Base-by-base conservation (phyloP, 176 grass and related monocot genomes). In the Cenchrus fungigraminus region DNA sequence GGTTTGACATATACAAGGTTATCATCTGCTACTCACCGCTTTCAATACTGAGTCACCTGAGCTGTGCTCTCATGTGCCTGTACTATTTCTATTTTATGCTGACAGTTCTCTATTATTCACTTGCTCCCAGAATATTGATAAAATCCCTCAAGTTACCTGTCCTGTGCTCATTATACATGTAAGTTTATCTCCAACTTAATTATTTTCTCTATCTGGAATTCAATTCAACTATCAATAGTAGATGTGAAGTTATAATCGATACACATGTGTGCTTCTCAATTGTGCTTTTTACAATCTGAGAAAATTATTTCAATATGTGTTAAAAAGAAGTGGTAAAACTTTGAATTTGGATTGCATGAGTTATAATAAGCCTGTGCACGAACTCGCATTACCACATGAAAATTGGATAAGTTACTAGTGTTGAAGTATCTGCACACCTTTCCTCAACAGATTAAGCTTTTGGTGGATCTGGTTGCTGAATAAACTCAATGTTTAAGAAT, bases 1-100 rank as follows among this genome's bases (percentile, higher is more conserved):
- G 95, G 95, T 97, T 97, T 66, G 95, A 97, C 84, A 97, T 97
- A 74, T 97, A 97, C 73, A 97, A 97, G 95, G 95, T 97, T 79
- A 37, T 80, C n/a, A 32, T 75, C 83, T 76, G 45, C 40, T 69
- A 53, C 49, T 92, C 6, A 29, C 14, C 20, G 4, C 19, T 56
- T 57, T 82, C 34, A 45, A 57, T 58, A 46, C 68, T 76, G 50
- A 66, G 7, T 57, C 49, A 56, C 75, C 65, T 84, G 40, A 31
- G 56, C 15, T 86, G 8, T 57, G 57, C 56, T 17, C 17, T 45
- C 67, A 20, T 86, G 42, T 13, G 42, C 73, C 73, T 84, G 15
- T 2, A 49, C 15, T 80, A 60, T 47, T 6, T 68, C 50, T 77
- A 67, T 88, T 73, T 80, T 66, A 17, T 74, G 32, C 73, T 86